Evolutionary conservation across 2,329 filamentous ascomycete species (phyloP).

Genomic region (Thielaviopsis punctulata): DNA sequence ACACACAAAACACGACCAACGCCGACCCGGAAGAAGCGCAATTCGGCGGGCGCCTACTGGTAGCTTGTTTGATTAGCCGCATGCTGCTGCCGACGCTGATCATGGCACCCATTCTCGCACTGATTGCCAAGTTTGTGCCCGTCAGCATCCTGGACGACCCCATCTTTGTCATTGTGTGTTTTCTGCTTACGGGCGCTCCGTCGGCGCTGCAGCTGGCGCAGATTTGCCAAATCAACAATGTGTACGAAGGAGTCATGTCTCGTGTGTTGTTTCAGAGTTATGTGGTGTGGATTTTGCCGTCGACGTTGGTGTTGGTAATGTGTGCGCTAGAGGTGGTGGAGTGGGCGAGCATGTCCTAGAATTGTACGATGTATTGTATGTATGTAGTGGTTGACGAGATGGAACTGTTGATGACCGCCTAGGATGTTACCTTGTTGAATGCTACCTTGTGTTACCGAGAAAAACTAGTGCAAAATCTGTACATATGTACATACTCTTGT

Average conservation of each 20-base stretch:
- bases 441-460: too few relatives aligned
- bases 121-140: constrained; percentile 78
- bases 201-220: constrained; percentile 89
- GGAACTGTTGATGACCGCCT: too few relatives aligned
- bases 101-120: constrained; percentile 78
- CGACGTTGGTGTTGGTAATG: constrained; percentile 79
- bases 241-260: constrained; percentile 90
- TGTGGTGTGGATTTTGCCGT: constrained; percentile 87
- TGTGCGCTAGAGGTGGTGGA: constrained; percentile 81
- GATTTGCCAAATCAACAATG: constrained; percentile 95
- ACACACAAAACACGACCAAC: constrained; percentile 56
- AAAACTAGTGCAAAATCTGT: too few relatives aligned
- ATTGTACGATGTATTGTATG: background rate
- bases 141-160: constrained; percentile 92
- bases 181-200: constrained; percentile 84
- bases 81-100: constrained; percentile 85
- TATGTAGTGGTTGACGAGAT: too few relatives aligned
- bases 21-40: constrained; percentile 52
- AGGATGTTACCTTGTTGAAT: too few relatives aligned
- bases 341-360: constrained; percentile 43
- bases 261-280: constrained; percentile 80
- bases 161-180: constrained; percentile 96
- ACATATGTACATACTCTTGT: too few relatives aligned
- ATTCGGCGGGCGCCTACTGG: constrained; percentile 58
- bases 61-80: constrained; percentile 70